Percentiles rank a stretch among this genome's conserved stretches.
These are phyloP conservation scores for Thamnidium elegans DNA, from an alignment of 192 early-diverging fungal species.

Conservation along the genomic window DNA sequence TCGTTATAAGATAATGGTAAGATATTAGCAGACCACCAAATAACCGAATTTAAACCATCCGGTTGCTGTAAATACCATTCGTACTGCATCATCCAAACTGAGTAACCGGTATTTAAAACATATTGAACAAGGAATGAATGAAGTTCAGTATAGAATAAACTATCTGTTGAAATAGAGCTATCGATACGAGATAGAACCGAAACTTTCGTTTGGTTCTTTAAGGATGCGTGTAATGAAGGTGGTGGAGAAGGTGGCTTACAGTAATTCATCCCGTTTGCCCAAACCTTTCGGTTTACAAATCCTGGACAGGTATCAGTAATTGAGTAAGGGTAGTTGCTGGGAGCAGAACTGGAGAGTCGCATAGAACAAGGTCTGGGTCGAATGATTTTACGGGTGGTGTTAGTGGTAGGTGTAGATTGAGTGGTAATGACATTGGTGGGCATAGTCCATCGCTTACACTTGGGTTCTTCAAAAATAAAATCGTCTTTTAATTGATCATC, in stretches of 20 bases:
- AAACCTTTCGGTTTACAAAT: no score
- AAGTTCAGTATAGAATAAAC: no score
- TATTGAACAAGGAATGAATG: no score
- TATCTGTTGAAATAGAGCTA: no score
- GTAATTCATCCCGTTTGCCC: no score
- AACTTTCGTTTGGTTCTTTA: no score
- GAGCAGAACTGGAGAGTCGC: background rate
- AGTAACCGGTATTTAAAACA: no score
- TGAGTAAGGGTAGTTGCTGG: background rate
- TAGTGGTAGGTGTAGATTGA: no score
- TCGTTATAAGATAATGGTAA: constrained; percentile 46
- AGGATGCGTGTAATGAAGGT: no score
- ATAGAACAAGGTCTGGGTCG: background rate
- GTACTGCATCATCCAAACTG: background rate
- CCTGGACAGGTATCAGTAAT: no score
- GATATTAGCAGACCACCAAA: constrained; percentile 51
- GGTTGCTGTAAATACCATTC: background rate
- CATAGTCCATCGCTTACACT: background rate
- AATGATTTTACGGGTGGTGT: background rate
- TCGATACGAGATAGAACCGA: no score
- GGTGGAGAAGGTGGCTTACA: no score
- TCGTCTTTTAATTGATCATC: constrained; percentile 30
- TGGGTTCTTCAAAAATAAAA: background rate
- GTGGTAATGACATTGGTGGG: background rate
- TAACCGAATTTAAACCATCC: background rate